These are phyloP conservation scores for Plenodomus tracheiphilus DNA, from an alignment of 2,329 filamentous ascomycete genomes.

Conservation along the genomic window DNA sequence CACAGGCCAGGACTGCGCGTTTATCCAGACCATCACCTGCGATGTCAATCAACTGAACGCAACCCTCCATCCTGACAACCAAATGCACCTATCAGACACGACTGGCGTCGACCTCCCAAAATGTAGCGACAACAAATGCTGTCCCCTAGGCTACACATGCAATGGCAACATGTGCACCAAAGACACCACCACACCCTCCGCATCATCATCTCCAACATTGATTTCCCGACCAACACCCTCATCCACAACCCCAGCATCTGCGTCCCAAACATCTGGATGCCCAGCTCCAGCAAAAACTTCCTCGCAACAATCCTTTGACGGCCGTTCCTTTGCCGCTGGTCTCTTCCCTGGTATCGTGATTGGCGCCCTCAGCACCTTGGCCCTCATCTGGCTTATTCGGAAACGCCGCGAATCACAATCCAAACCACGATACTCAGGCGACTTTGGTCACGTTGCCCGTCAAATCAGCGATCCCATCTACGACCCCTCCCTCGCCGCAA, in stretches of 20 bases:
- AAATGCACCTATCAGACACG: conserved; percentile 69
- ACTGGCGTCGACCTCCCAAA: conserved; percentile 55
- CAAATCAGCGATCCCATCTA: conserved; percentile 46
- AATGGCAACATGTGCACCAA: conserved; percentile 55
- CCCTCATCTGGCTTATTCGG: conserved; percentile 40
- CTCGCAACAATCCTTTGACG: conserved; percentile 30
- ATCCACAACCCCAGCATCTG: conserved; percentile 32
- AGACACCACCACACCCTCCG: conserved; percentile 42
- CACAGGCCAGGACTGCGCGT: conserved; percentile 57
- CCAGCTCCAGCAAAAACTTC: conserved; percentile 17
- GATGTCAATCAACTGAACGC: conserved; percentile 65
- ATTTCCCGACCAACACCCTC: conserved; percentile 27
- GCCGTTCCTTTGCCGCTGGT: conserved; percentile 43
- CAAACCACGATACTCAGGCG: conserved; percentile 40
- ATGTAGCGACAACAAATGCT: conserved; percentile 64
- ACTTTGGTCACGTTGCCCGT: conserved; percentile 44
- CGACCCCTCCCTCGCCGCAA: conserved; percentile 38
- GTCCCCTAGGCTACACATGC: conserved; percentile 74
- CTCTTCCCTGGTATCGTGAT: conserved; percentile 44
- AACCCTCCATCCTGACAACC: conserved; percentile 57
- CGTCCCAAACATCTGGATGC: conserved; percentile 34
- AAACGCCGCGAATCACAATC: conserved; percentile 35
- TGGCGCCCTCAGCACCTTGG: conserved; percentile 37
- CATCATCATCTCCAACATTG: conserved; percentile 24
- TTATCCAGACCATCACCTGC: conserved; percentile 67